Percentiles rank a stretch among this genome's conserved stretches.
These are phyloP conservation scores for Penicillium sp. DNA, from an alignment of 2,329 filamentous ascomycete genomes.

Conservation along the genomic window DNA sequence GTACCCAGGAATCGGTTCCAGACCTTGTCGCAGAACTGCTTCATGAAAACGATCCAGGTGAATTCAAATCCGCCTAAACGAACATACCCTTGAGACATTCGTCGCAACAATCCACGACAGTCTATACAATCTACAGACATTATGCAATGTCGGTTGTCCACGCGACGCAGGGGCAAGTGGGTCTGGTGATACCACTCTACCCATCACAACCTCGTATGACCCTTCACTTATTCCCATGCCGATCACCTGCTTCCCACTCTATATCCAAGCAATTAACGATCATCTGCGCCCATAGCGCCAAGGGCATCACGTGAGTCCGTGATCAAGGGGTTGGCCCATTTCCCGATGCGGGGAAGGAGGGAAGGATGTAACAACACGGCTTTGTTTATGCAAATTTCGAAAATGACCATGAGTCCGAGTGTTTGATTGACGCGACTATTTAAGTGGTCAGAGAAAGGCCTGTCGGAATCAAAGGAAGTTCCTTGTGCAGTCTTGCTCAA, in stretches of 20 bases:
- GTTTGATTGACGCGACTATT: background rate
- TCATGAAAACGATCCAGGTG: too few species aligned
- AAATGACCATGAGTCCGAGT: background rate
- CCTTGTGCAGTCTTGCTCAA: background rate
- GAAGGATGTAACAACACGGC: constrained; percentile 1
- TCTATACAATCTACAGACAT: too few species aligned
- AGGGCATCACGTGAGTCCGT: background rate
- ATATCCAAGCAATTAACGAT: background rate
- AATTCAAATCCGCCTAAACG: too few species aligned
- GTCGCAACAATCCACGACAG: too few species aligned
- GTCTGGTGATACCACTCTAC: background rate
- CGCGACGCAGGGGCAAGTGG: background rate
- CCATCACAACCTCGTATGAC: background rate
- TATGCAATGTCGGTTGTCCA: background rate
- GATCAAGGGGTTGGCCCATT: background rate
- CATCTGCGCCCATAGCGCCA: constrained; percentile 1
- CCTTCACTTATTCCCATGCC: background rate
- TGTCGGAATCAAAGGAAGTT: too few species aligned
- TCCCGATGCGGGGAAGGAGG: constrained; percentile 12
- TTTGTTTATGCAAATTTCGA: background rate
- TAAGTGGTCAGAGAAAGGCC: background rate
- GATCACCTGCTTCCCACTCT: background rate
- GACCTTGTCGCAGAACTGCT: background rate
- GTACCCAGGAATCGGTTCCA: background rate
- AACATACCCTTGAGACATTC: too few species aligned